Percentiles rank a stretch among this genome's conserved stretches.
These are phyloP conservation scores for Pistacia vera DNA, from an alignment of 345 rosid species.

Conservation along the genomic window DNA sequence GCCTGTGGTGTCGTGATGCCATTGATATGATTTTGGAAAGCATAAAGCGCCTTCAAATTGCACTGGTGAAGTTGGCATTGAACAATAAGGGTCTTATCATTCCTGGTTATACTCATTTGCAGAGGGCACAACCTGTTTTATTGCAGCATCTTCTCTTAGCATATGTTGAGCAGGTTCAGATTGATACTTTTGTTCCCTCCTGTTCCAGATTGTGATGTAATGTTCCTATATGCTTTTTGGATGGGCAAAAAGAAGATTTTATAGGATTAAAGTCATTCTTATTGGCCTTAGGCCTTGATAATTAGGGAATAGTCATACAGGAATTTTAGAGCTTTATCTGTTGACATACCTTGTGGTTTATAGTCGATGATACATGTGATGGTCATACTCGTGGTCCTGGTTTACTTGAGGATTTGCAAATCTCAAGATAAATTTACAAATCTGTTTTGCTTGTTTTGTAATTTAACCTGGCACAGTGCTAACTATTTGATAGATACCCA, in stretches of 20 bases:
- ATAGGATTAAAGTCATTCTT: background rate
- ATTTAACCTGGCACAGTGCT: background rate
- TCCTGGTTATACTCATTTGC: conserved; percentile 97
- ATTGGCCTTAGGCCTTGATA: background rate
- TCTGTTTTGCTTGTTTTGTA: background rate
- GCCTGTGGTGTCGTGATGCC: conserved; percentile 95
- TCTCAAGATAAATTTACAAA: background rate
- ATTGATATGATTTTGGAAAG: conserved; percentile 56
- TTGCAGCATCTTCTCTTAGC: conserved; percentile 86
- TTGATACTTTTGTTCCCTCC: background rate
- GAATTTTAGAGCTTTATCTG: background rate
- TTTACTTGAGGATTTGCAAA: background rate
- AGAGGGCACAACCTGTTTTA: conserved; percentile 92
- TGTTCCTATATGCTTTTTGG: background rate
- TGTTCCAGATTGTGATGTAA: conserved; percentile 2
- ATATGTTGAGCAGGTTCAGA: conserved; percentile 81
- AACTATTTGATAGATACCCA: background rate
- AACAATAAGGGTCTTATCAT: conserved; percentile 67
- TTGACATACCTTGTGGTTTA: background rate
- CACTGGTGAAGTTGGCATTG: conserved; percentile 74
- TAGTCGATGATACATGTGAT: no score
- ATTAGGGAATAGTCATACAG: background rate
- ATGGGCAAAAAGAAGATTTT: background rate
- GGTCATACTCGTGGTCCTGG: background rate
- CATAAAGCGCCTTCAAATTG: conserved; percentile 57